These are phyloP conservation scores for Capsicum pubescens DNA, from an alignment of 257 asterid genomes.

Conservation along the genomic window DNA sequence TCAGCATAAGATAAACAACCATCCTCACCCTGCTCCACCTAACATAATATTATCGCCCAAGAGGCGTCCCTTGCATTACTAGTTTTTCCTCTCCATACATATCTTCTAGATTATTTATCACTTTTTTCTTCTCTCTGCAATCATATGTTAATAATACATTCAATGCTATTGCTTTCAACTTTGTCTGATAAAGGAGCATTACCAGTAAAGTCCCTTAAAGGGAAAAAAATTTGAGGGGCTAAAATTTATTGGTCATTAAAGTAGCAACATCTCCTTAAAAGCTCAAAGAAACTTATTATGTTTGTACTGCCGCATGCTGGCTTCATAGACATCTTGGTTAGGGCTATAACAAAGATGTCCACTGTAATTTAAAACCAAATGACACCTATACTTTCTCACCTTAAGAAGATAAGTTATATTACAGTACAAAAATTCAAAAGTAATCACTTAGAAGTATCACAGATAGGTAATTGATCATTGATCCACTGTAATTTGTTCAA, in stretches of 20 bases:
- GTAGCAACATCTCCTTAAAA: not conserved
- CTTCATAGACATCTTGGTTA: not conserved
- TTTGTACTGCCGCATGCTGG: not conserved
- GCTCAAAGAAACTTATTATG: not conserved
- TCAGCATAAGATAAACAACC: not conserved
- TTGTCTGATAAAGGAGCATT: not conserved
- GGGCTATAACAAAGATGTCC: not conserved
- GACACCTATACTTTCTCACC: not conserved
- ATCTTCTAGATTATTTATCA: conserved; percentile 67
- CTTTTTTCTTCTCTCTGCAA: conserved; percentile 69
- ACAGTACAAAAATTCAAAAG: not conserved
- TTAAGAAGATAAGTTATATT: not conserved
- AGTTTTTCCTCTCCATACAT: conserved; percentile 53
- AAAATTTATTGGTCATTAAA: not conserved
- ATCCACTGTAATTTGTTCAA: not conserved
- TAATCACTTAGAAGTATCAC: not conserved
- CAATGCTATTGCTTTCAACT: not conserved
- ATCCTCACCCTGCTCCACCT: not conserved
- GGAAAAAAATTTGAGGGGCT: not conserved
- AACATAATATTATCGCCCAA: not conserved
- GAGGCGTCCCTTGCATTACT: not conserved
- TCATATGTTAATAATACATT: conserved; percentile 45
- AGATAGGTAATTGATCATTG: not conserved
- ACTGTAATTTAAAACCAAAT: not conserved
- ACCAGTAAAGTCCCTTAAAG: not conserved